A percentile compares a stretch with the other conserved stretches of the same genome.
Evolutionary conservation across 208 protist genomes (phyloP).

Genomic region (Porcisia hertigi): DNA sequence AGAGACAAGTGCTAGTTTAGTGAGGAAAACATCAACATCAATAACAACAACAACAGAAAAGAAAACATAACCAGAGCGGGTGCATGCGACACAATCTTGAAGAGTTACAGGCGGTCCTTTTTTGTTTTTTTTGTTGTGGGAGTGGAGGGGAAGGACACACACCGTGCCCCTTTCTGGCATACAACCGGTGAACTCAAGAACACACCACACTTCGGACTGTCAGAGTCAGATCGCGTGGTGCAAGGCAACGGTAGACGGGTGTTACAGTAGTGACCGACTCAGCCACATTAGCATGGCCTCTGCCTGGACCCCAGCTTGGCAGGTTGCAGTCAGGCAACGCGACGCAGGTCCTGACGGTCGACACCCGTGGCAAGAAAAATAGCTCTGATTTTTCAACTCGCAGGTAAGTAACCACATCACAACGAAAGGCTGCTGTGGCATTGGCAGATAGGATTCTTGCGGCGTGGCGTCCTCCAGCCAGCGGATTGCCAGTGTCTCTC

Average conservation of each 20-base stretch:
- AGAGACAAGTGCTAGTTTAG: background rate
- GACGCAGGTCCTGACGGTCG: too few relatives aligned
- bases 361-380: too few relatives aligned
- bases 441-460: background rate
- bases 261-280: too few relatives aligned
- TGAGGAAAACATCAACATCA: background rate
- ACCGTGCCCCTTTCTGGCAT: background rate
- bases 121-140: background rate
- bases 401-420: too few relatives aligned
- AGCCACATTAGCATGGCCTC: too few relatives aligned
- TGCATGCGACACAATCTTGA: background rate
- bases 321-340: too few relatives aligned
- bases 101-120: background rate
- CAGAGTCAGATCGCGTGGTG: background rate
- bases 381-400: too few relatives aligned
- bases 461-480: background rate
- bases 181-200: too few relatives aligned
- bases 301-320: too few relatives aligned
- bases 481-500: background rate
- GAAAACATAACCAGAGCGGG: too few relatives aligned
- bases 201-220: background rate
- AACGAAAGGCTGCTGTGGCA: too few relatives aligned
- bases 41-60: too few relatives aligned
- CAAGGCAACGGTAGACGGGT: background rate
- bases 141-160: background rate